Conservation (phyloP, 1,284 basidiomycete species). For the Peniophora sp. region DNA sequence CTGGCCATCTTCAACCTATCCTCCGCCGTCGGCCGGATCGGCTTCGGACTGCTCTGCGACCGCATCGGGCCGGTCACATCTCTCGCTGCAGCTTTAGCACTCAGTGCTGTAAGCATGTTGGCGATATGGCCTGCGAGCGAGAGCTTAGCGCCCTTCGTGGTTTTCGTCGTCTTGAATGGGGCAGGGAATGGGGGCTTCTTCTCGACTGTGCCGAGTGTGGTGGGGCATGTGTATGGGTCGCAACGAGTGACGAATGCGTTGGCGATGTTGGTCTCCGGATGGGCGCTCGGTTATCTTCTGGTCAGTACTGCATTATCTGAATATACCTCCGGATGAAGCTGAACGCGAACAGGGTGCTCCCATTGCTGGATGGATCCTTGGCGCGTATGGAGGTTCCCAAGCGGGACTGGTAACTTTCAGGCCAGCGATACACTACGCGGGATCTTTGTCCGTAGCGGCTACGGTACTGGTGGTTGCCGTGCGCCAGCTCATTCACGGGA, state of each 20-base stretch:
- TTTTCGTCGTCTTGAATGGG: conserved; percentile 22
- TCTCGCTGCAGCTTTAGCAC: conserved; percentile 16
- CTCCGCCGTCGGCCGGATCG: conserved; percentile 22
- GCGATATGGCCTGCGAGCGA: conserved; percentile 24
- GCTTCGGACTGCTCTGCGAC: conserved; percentile 21
- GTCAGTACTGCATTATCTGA: conserved; percentile 7
- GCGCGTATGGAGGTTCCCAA: conserved; percentile 16
- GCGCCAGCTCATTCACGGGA: conserved; percentile 6
- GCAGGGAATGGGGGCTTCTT: conserved; percentile 25
- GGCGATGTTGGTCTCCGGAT: conserved; percentile 24
- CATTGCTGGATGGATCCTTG: conserved; percentile 22
- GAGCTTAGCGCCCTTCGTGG: conserved; percentile 19
- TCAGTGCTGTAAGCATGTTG: conserved; percentile 22
- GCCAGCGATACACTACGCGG: conserved; percentile 24
- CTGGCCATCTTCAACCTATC: conserved; percentile 25
- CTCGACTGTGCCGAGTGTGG: conserved; percentile 24
- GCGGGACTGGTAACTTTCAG: conserved; percentile 16
- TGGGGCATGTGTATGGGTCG: conserved; percentile 19
- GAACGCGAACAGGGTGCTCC: conserved; percentile 12
- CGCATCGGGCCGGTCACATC: conserved; percentile 21
- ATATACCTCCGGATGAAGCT: background rate
- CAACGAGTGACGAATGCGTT: conserved; percentile 19
- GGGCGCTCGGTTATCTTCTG: conserved; percentile 21
- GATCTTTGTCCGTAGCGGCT: conserved; percentile 18
- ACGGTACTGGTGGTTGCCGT: conserved; percentile 14